Base-by-base conservation (phyloP, 1,284 basidiomycete species). In the Heterobasidion occidentale region DNA sequence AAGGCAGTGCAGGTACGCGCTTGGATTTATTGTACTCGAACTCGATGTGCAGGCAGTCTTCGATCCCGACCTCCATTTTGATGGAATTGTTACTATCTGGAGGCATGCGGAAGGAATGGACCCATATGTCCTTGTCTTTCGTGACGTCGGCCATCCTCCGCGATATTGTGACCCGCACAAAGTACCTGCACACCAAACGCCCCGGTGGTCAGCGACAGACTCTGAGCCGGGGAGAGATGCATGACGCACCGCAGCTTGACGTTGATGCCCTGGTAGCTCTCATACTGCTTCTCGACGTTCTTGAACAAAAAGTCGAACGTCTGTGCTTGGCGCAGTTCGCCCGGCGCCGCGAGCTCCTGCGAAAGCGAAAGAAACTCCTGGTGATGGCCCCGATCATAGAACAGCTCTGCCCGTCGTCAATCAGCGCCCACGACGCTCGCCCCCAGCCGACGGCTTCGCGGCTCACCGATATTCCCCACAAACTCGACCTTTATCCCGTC, bases 11-110 rank as follows among this genome's bases (percentile, higher is more conserved):
- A n/a, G 27, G 4, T 7, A 75, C 88, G 61, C 61, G 92, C 94
- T 98, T 98, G 58, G 94, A 97, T 71, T 98, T 98, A 79, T 99
- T 98, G 76, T 99, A 98, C 74, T 99, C 96, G 65, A 99, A 98
- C 72, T 99, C 96, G 67, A 99, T 99, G 70, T 99, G 96, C 63
- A 98, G 73, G 71, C 96, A 98, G 69, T 99, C 96, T 69, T 98
- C 96, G 60, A 99, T 98, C 15, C 96, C 96, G 42, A 99, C 97
- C 72, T 99, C 96, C 97, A 99, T 99, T 80, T 97, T 98, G 76
- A 98, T 98, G 36, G 92, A 90, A 68, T 95, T 96, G 73, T 97
- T 98, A 64, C 84, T 90, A 69, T 99, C 97, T 56, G 96, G 94
- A 2, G 96, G 96, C 92, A 98, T 97, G 45, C 95, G 88, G 76